phyloP scores from a whole-genome alignment of 176 grass and related monocot genomes.

The Neostapfia colusana region DNA sequence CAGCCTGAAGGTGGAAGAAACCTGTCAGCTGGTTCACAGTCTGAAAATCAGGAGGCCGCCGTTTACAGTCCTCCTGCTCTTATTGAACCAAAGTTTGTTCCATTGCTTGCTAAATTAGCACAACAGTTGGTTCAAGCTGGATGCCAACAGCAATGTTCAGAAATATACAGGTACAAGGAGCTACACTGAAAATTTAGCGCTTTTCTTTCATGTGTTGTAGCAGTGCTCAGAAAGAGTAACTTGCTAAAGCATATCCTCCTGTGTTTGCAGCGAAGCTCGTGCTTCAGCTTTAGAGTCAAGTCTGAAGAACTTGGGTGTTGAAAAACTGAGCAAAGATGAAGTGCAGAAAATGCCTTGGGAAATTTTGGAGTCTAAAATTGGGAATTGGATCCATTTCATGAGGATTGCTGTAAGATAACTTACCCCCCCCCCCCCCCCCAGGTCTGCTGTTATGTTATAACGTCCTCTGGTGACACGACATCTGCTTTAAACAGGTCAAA shows the following conservation, averaged over 20 bases:
- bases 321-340: slow-evolving; percentile 97
- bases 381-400: slow-evolving; percentile 98
- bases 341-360: slow-evolving; percentile 99
- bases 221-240: neutral
- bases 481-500: slow-evolving; percentile 79
- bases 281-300: slow-evolving; percentile 83
- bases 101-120: slow-evolving; percentile 84
- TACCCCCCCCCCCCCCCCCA: neutral
- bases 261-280: slow-evolving; percentile 67
- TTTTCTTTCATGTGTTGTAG: too few relatives aligned
- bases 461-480: slow-evolving; percentile 17
- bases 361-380: slow-evolving; percentile 85
- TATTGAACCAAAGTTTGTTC: slow-evolving; percentile 80
- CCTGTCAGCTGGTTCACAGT: slow-evolving; percentile 24
- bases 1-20: slow-evolving; percentile 62
- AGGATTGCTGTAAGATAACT: slow-evolving; percentile 75
- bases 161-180: slow-evolving; percentile 74
- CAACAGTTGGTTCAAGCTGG: slow-evolving; percentile 91
- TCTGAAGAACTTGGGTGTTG: slow-evolving; percentile 86
- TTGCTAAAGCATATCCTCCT: slow-evolving; percentile 36
- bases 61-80: slow-evolving; percentile 79
- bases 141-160: slow-evolving; percentile 71
- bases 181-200: neutral
- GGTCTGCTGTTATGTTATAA: slow-evolving; percentile 27
- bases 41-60: slow-evolving; percentile 63